Evolutionary conservation across 306 rosid genomes (phyloP), one percentile per base, ranked within the genome.

Genomic region (Casuarina equisetifolia): DNA sequence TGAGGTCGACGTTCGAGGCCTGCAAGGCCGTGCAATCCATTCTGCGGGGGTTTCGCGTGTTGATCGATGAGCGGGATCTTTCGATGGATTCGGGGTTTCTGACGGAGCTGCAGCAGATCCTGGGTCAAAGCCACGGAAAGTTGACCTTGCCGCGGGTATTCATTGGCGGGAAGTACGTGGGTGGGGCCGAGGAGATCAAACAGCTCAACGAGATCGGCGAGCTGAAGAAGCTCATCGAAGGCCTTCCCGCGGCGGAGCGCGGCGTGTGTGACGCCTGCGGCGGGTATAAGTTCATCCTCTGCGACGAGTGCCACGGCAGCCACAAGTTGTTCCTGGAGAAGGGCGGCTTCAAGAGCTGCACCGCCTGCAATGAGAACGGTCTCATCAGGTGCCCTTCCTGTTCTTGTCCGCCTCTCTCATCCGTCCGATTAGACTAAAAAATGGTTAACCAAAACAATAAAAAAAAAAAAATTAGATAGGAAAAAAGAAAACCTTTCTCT

Each of bases 351-450:
- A 88, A 79, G 82, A 74, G 78, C 17, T 95, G 98, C 67, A 80
- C 86, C 46, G 82, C 69, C 0, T 95, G 97, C 84, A 95, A 95
- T 50, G 97, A 95, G 81, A 95, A 94, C 77, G 97, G 97, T 16
- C 77, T 92, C 3, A 85, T 91, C 86, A 90, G 92, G 93, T 95
- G 97, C 90, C 80, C 86, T 72, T 92, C 95, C 82, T 95, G 97
- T 78, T 69, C 81, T 84, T 88, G 72, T 80, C 92, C 86, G 49
- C 91, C 82, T 0, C 72, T 80, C 70, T 86, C 55, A 36, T 80
- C 64, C 36, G 20, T 72, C 55, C 44, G 35, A 57, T 68, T 35
- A 40, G n/a, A 38, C n/a, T 63, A 13, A 20, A 43, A 80, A 54
- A 5, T 16, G n/a, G 7, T 19, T 6, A n/a, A 3, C 61, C 3